These are phyloP conservation scores for Chrysanthemum lavandulifolium DNA, from an alignment of 129 eudicot genomes.

Conservation along the genomic window DNA sequence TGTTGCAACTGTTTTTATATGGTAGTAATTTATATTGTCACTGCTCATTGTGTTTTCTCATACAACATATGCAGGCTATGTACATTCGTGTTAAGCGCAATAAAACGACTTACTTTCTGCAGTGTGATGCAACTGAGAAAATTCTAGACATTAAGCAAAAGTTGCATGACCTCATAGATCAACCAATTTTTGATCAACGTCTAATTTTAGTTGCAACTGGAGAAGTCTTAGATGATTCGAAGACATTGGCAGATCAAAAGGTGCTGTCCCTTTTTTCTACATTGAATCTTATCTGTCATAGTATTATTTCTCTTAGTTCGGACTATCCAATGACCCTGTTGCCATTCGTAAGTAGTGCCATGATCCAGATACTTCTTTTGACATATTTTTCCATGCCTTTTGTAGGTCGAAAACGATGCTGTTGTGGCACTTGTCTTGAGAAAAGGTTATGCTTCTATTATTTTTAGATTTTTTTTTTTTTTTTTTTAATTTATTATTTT, in stretches of 20 bases:
- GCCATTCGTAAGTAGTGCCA: not conserved
- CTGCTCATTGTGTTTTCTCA: not conserved
- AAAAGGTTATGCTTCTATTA: conserved; percentile 61
- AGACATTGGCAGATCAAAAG: conserved; percentile 95
- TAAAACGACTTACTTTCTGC: conserved; percentile 87
- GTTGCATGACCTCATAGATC: conserved; percentile 71
- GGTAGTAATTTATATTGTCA: not conserved
- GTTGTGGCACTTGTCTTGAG: conserved; percentile 90
- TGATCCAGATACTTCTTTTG: conserved; percentile 9
- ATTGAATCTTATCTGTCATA: conserved; percentile 3
- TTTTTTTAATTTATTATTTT: no score
- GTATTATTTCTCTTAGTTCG: not conserved
- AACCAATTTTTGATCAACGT: conserved; percentile 73
- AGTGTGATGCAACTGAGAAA: conserved; percentile 89
- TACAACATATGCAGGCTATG: conserved; percentile 60
- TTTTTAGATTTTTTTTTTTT: not conserved
- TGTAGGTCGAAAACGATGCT: conserved; percentile 96
- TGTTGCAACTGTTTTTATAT: not conserved
- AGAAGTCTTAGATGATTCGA: conserved; percentile 83
- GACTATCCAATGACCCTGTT: not conserved
- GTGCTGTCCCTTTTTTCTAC: conserved; percentile 23
- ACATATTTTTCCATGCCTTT: conserved; percentile 22
- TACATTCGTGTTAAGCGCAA: conserved; percentile 91
- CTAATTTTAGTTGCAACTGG: conserved; percentile 57
- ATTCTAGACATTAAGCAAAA: conserved; percentile 79